These are phyloP conservation scores for Cajanus cajan DNA, from an alignment of 306 rosid genomes.

Conservation along the genomic window DNA sequence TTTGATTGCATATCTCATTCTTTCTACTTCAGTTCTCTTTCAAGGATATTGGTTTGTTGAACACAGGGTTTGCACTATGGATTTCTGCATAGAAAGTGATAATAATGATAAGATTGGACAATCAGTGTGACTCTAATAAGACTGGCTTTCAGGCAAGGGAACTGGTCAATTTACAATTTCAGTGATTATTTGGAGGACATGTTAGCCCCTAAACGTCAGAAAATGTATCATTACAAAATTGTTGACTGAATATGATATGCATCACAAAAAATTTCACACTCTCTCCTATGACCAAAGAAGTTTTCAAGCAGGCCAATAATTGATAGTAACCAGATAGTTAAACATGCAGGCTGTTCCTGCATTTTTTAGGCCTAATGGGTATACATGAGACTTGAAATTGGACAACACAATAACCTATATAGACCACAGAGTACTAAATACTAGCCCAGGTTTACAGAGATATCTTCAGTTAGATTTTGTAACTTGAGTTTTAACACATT, in stretches of 20 bases:
- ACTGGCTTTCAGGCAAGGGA: slow-evolving; percentile 55
- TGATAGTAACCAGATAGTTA: not conserved
- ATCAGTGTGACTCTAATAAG: slow-evolving; percentile 30
- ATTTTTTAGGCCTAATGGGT: not conserved
- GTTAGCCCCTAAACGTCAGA: slow-evolving; percentile 37
- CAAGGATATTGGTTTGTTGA: slow-evolving; percentile 66
- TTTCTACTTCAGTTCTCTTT: slow-evolving; percentile 49
- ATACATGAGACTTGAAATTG: not conserved
- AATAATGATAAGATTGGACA: not conserved
- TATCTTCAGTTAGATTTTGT: not conserved
- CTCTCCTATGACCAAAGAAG: slow-evolving; percentile 25
- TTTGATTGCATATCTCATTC: slow-evolving; percentile 46
- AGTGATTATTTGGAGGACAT: slow-evolving; percentile 45
- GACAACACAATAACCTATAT: not conserved
- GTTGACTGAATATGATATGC: slow-evolving; percentile 48
- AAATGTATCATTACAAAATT: slow-evolving; percentile 31
- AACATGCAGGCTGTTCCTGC: not conserved
- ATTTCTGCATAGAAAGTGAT: not conserved
- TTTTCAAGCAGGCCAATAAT: slow-evolving; percentile 34
- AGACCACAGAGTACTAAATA: not conserved
- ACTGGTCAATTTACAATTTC: slow-evolving; percentile 50
- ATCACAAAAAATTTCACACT: slow-evolving; percentile 20
- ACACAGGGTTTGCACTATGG: slow-evolving; percentile 12
- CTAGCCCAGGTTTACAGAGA: not conserved
- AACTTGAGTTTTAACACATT: not conserved